Evolutionary conservation across 1,139 yeast species (phyloP).

Genomic region (Geotrichum cucujoidarum): DNA sequence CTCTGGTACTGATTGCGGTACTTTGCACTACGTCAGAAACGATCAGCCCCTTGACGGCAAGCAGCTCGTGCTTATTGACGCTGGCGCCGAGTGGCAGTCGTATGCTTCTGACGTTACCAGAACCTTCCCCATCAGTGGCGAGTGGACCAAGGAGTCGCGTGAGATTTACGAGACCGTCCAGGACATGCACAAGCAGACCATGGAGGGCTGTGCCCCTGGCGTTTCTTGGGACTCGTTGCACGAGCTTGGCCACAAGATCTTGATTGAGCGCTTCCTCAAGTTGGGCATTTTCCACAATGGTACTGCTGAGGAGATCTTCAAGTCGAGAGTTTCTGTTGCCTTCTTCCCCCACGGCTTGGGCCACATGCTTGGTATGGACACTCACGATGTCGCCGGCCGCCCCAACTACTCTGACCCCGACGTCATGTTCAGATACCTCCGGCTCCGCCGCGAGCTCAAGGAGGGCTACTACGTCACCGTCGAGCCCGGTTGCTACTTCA

Average conservation of each 20-base stretch:
- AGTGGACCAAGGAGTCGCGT: constrained; percentile 82
- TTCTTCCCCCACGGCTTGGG: constrained; percentile 97
- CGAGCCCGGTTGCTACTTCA: constrained; percentile 93
- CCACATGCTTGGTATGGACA: constrained; percentile 88
- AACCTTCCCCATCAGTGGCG: constrained; percentile 87
- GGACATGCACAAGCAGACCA: constrained; percentile 73
- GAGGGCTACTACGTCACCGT: constrained; percentile 85
- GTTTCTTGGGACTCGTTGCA: constrained; percentile 83
- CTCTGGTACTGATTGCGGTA: constrained; percentile 86
- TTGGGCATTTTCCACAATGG: constrained; percentile 74
- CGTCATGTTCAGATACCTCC: constrained; percentile 65
- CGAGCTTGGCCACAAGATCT: constrained; percentile 66
- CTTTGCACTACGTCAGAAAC: constrained; percentile 83
- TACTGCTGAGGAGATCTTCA: constrained; percentile 59
- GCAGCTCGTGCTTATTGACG: constrained; percentile 77
- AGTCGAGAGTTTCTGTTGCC: constrained; percentile 64
- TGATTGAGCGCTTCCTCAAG: constrained; percentile 64
- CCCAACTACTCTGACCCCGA: constrained; percentile 82
- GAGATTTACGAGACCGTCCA: constrained; percentile 75
- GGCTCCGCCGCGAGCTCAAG: constrained; percentile 69
- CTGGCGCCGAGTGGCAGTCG: constrained; percentile 95
- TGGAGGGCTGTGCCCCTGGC: constrained; percentile 73
- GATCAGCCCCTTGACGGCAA: constrained; percentile 54
- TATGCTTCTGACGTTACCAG: constrained; percentile 94
- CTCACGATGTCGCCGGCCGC: constrained; percentile 90